Base-by-base conservation (phyloP, 2,329 filamentous ascomycete genomes). In the Neocucurbitaria cava region DNA sequence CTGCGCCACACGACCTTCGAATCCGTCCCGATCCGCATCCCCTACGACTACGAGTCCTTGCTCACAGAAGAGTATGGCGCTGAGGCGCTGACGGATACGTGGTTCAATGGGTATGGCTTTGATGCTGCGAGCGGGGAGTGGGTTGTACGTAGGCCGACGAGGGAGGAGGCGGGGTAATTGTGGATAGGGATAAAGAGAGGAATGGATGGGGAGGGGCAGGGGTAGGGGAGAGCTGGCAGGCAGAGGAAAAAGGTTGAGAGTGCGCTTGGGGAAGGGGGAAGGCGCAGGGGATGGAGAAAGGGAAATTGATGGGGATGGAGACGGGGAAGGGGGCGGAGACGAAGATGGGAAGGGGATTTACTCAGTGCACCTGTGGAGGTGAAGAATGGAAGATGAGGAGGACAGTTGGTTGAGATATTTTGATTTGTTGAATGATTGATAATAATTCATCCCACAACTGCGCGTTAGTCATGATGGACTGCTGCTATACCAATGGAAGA, bases 1-100 rank as follows among this genome's bases (percentile, higher is more conserved):
- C 73, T 87, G 11, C 78, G 84, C 15, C 77, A 82, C 36, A 82
- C 77, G 49, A 69, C 74, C 2, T 86, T 87, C 54, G 85, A 87
- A 65, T 79, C 76, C 38, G 74, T 80, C 5, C 75, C 79, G 0
- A 83, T 82, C 17, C 82, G 82, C 58, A 77, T 87, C 21, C 85
- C 85, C 1, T 87, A 81, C 62, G 79, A 80, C 11, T 87, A 87
- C 68, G 76, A 79, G 8, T 77, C 79, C 31, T 67, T 88, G 23
- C 74, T 87, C 40, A 70, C 76, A 3, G 79, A 83, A 44, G 84
- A 87, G 65, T 87, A 87, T 57, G 82, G 84, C 1, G 55, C 76
- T 5, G 72, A 77, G 6, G 74, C 81, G 2, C 63, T 87, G 54
- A 81, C 78, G 3, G 72, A 78, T 31, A 79, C 76, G 7, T 71